Conservation (phyloP, 140 eudicot species). For the Oenanthe javanica region DNA sequence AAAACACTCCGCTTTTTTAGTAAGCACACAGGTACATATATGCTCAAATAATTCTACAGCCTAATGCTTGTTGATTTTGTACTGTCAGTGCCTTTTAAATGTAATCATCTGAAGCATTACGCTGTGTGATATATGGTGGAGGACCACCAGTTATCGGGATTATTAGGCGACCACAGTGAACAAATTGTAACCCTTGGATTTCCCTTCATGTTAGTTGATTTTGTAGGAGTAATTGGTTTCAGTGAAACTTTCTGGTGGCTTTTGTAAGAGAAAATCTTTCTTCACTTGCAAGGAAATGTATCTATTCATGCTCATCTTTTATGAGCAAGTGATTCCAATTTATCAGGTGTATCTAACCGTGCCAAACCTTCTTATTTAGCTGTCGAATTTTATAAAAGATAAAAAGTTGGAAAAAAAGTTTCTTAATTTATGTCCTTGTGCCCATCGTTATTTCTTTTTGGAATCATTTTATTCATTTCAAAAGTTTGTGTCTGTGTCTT, state of each 20-base stretch:
- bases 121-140: background rate
- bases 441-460: background rate
- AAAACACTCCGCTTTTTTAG: background rate
- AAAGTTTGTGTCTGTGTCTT: background rate
- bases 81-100: background rate
- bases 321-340: background rate
- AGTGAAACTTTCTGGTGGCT: background rate
- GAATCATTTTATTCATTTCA: conserved; percentile 4
- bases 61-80: background rate
- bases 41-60: background rate
- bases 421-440: background rate
- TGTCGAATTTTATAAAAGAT: conserved; percentile 1
- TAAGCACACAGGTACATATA: conserved; percentile 10
- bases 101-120: background rate
- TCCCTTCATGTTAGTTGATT: background rate
- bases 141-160: background rate
- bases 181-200: background rate
- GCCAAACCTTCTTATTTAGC: background rate
- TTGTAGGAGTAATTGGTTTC: background rate
- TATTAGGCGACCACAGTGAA: background rate
- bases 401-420: background rate
- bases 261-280: background rate
- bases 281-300: background rate
- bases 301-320: background rate
- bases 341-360: background rate